phyloP scores from a whole-genome alignment of 2,329 filamentous ascomycete species.

The Penicillium sp. region DNA sequence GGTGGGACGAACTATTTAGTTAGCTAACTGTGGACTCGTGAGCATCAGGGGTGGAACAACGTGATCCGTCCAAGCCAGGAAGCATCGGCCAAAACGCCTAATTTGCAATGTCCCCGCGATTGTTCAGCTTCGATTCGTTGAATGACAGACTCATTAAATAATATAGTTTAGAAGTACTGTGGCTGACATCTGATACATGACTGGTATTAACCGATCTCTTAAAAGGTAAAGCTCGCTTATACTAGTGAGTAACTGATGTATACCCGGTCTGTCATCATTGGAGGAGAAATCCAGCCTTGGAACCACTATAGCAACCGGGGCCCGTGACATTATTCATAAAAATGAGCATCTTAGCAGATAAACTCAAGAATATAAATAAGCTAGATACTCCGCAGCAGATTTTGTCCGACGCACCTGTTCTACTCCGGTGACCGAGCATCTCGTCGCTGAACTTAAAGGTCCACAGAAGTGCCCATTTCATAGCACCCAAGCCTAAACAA shows the following conservation, averaged over 20 bases:
- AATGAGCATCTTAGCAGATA: neutral
- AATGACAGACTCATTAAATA: neutral
- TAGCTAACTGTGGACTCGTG: neutral
- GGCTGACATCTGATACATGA: neutral
- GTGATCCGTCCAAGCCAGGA: neutral
- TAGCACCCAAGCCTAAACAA: neutral
- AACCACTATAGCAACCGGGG: neutral
- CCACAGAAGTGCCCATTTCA: no score
- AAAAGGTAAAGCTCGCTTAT: neutral
- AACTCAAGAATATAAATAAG: neutral
- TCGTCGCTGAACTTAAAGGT: neutral
- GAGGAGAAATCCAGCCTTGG: neutral
- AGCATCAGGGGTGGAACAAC: neutral
- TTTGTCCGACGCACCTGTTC: neutral
- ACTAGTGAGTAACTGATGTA: neutral
- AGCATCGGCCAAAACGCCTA: neutral
- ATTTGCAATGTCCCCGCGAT: neutral
- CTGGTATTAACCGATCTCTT: neutral
- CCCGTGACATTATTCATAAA: neutral
- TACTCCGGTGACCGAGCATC: neutral
- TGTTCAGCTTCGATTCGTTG: neutral
- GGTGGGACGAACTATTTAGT: constrained; percentile 12
- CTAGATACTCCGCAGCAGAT: neutral
- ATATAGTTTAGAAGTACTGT: neutral
- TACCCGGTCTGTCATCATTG: neutral